Evolutionary conservation across 371 early-diverging fungal species (phyloP), one percentile per base, ranked within the genome.

Genomic region (Furculomyces boomerangus): DNA sequence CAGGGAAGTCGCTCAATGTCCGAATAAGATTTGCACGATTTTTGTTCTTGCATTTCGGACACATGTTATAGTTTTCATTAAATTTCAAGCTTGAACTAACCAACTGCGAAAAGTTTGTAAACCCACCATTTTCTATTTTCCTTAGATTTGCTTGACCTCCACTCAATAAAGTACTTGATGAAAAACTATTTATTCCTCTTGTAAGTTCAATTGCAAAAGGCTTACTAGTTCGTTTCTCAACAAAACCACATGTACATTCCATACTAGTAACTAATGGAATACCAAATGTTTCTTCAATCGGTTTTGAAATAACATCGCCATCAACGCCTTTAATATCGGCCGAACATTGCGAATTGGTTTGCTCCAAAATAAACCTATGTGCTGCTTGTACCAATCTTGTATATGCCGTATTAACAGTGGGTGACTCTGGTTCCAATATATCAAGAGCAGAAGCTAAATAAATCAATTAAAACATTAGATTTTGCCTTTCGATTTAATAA

Each of bases 331-430:
- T 35, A 37, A 74, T 68, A n/a, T 53, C 30, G 25, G 45, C 20
- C 20, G 50, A 32, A 30, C 76, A 72, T 49, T 91, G 92, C 48
- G 73, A 78, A 57, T 81, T 81, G 18, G 88, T 72, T 60, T 88
- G 88, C 63, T 93, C 93, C 57, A 92, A 70, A 18, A 95, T 72
- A 62, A 95, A 93, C 13, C 95, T 83, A 55, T 78, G 74, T 54
- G 86, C 86, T 39, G 77, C 84, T 56, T 91, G 92, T 31, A 89
- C 86, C 48, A 92, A 61, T 3, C 76, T 64, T 0, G 80, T 73
- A 60, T 85, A 88, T 63, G n/a, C 75, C 71, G 0, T 83, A 78
- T 1, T 74, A 70, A n/a, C 63, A 59, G 25, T 63, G 45, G 22
- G 59, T 40, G 24, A 60, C 43, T 86, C 85, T 2, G 87, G 83